Conservation (phyloP, 2,329 filamentous ascomycete genomes). For the Amphichorda felina region DNA sequence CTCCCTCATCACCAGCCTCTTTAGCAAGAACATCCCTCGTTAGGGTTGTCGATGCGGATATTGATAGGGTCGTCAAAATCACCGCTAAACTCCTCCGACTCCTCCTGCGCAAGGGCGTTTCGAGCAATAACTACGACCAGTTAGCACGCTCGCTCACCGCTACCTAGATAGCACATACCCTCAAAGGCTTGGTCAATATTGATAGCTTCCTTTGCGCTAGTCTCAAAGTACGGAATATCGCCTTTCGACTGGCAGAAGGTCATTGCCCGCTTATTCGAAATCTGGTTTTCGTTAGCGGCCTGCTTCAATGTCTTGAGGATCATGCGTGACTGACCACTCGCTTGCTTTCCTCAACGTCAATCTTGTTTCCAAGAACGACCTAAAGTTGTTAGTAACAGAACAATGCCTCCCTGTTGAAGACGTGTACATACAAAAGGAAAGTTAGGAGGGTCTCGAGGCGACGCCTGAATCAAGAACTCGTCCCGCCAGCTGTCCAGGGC, state of each 20-base stretch:
- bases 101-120: conserved; percentile 91
- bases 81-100: conserved; percentile 93
- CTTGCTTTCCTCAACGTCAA: conserved; percentile 97
- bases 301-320: not conserved
- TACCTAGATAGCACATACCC: conserved; percentile 29
- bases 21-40: conserved; percentile 89
- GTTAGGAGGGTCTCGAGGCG: conserved; percentile 88
- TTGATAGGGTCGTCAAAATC: conserved; percentile 98
- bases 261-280: conserved; percentile 91
- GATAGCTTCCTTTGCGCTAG: conserved; percentile 95
- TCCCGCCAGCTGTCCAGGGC: conserved; percentile 97
- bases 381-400: conserved; percentile 18
- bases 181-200: conserved; percentile 82
- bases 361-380: conserved; percentile 97
- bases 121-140: conserved; percentile 69
- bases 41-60: conserved; percentile 89
- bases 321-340: conserved; percentile 51
- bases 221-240: conserved; percentile 97
- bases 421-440: conserved; percentile 79
- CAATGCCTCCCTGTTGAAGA: too few relatives aligned
- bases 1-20: not conserved
- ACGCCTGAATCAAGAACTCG: conserved; percentile 95
- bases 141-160: not conserved
- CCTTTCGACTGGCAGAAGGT: conserved; percentile 97
- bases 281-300: conserved; percentile 32